Conservation (phyloP, 495 filamentous ascomycete genomes). For the Trichoderma gamsii region DNA sequence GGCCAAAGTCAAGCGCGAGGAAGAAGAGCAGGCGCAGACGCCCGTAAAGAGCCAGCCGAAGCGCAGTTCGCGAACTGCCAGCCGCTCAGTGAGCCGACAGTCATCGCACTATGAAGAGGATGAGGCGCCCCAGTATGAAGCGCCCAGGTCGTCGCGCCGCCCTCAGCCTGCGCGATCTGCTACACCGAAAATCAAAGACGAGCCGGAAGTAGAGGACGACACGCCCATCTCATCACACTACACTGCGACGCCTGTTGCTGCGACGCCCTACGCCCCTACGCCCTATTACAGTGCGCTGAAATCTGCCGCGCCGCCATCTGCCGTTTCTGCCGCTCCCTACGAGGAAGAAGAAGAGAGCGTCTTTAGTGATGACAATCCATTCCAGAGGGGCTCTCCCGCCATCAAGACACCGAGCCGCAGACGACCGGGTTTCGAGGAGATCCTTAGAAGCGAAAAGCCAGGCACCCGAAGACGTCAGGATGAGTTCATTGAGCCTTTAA, state of each 20-base stretch:
- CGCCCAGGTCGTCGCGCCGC: conserved; percentile 22
- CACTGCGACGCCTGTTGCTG: not conserved
- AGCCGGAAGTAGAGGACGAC: conserved; percentile 38
- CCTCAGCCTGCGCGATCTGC: conserved; percentile 25
- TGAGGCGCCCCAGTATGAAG: conserved; percentile 40
- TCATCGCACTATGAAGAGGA: conserved; percentile 45
- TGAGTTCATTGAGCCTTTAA: conserved; percentile 20
- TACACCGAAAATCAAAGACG: conserved; percentile 41
- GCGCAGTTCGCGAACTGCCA: conserved; percentile 44
- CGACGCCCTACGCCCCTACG: not conserved
- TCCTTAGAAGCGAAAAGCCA: conserved; percentile 25
- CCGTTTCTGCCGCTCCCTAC: not conserved
- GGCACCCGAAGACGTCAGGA: conserved; percentile 32
- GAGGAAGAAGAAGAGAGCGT: conserved; percentile 49
- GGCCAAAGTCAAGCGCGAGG: conserved; percentile 43
- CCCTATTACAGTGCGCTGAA: not conserved
- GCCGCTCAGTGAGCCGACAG: conserved; percentile 30
- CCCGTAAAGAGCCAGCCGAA: conserved; percentile 42
- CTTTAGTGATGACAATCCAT: conserved; percentile 88
- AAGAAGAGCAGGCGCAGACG: conserved; percentile 37
- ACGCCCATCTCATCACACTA: conserved; percentile 31
- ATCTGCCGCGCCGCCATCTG: not conserved
- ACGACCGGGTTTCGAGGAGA: conserved; percentile 28
- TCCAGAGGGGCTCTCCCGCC: conserved; percentile 70
- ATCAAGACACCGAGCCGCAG: conserved; percentile 38